Evolutionary conservation across 1,139 yeast species (phyloP), one percentile per base, ranked within the genome.

Genomic region (Magnusiomyces fungicola): DNA sequence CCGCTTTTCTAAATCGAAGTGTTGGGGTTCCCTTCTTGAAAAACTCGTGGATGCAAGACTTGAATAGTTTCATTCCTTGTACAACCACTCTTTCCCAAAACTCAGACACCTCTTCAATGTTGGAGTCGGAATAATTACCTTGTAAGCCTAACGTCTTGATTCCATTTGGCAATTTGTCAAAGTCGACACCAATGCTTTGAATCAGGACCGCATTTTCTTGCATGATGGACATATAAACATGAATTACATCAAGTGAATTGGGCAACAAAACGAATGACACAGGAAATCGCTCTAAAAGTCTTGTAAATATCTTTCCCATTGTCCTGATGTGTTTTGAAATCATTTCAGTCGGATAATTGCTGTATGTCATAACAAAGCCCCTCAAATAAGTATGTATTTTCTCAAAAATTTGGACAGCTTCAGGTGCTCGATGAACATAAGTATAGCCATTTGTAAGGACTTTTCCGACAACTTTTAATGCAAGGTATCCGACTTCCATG

Each of bases 81-180:
- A 88, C 79, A 1, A 87, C 83, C 36, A 87, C 68, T 44, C 74
- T 76, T 58, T 83, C 90, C 94, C 95, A 89, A 56, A 88, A 77
- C 43, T 75, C 78, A 43, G 72, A 69, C 2, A 41, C 22, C 14
- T 41, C 44, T 19, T 41, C 44, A 41, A 27, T 12, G 48, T 66
- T 76, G 55, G 73, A 76, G 3, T 67, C 64, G 39, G 70, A 72
- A 32, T 53, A 55, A 37, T 51, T 53, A 6, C 38, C 50, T 22
- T 43, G 49, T 5, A 32, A 12, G 10, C 36, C 36, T n/a, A 32
- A n/a, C 6, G 18, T 32, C 36, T 32, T 7, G 16, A 14, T 18
- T 5, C 36, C 36, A 32, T 18, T 18, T 5, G 9, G 36, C 6
- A 32, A 12, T 9, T 32, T n/a, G 16, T 37, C 41, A 18, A 3